These are phyloP conservation scores for Podospora tetraspora DNA, from an alignment of 495 filamentous ascomycete genomes.

Conservation along the genomic window DNA sequence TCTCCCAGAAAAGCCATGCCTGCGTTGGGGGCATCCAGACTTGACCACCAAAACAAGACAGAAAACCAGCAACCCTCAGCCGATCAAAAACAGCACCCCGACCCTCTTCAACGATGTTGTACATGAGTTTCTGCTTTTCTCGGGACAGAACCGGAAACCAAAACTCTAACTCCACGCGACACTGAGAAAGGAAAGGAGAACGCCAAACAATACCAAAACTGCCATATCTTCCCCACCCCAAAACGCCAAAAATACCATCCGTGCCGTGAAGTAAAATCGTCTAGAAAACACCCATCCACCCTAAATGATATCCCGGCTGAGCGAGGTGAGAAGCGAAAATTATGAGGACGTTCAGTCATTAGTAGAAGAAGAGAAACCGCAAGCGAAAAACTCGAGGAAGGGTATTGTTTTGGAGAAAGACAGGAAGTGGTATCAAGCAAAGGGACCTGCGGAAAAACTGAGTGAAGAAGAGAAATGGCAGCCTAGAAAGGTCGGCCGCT, in stretches of 20 bases:
- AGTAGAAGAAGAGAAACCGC: background rate
- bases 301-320: background rate
- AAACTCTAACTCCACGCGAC: background rate
- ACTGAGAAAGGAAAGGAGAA: background rate
- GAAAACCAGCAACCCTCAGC: background rate
- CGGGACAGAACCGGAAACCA: background rate
- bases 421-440: background rate
- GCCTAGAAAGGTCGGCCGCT: constrained; percentile 34
- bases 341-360: background rate
- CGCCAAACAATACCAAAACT: background rate
- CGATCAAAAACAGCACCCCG: background rate
- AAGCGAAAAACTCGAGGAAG: background rate
- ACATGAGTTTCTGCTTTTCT: constrained; percentile 10
- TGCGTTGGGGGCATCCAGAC: background rate
- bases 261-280: background rate
- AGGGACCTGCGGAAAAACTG: background rate
- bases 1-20: background rate
- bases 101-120: background rate
- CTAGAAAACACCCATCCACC: background rate
- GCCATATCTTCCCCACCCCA: background rate
- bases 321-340: background rate
- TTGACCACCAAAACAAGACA: background rate
- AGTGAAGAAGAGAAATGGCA: constrained; percentile 1
- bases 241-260: background rate
- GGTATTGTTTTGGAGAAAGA: background rate